These are phyloP conservation scores for Phytophthora hybrid DNA, from an alignment of 352 stramenopile genomes.

Conservation along the genomic window DNA sequence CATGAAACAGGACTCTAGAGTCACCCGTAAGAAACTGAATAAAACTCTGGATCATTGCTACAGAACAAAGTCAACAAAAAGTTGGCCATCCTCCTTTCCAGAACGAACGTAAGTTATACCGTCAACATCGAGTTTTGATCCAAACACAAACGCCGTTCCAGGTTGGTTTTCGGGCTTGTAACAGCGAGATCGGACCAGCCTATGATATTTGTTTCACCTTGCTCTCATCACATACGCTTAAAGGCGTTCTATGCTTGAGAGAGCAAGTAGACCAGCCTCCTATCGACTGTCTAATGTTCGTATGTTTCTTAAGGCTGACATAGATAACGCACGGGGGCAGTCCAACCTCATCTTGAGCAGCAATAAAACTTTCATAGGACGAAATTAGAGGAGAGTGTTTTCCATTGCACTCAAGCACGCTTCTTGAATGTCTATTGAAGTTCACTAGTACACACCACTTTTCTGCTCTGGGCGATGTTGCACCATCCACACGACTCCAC, in stretches of 20 bases:
- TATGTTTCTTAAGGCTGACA: neutral
- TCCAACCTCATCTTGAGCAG: neutral
- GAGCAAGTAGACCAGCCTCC: neutral
- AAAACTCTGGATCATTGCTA: neutral
- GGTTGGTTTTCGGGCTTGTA: neutral
- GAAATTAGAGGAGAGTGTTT: neutral
- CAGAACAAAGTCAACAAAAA: neutral
- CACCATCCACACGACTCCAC: neutral
- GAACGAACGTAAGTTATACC: neutral
- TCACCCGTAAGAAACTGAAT: neutral
- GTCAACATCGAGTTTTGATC: neutral
- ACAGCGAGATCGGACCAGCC: neutral
- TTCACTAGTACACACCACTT: neutral
- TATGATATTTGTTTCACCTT: neutral
- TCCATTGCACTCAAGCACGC: neutral
- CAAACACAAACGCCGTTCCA: neutral
- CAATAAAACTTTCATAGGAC: neutral
- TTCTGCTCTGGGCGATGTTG: neutral
- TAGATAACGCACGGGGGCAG: neutral
- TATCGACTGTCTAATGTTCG: neutral
- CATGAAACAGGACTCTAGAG: neutral
- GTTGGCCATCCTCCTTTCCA: neutral
- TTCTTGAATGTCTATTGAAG: neutral
- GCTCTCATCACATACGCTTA: neutral
- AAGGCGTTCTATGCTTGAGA: neutral